These are phyloP conservation scores for Fraxinus sp. DNA, from an alignment of 305 asterid species.

Conservation along the genomic window DNA sequence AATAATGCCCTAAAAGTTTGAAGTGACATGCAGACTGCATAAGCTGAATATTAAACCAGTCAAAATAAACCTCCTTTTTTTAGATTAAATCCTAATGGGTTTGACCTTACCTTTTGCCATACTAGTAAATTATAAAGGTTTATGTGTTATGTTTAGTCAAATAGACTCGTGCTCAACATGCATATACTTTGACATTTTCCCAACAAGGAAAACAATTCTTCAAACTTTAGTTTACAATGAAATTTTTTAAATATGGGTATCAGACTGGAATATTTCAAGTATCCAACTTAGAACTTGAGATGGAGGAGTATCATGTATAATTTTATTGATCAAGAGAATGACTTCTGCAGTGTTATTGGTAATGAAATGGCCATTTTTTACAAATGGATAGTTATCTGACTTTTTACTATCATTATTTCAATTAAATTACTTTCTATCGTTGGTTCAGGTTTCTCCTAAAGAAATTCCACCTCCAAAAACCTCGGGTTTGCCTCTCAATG, in stretches of 20 bases:
- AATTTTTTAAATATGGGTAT: neutral
- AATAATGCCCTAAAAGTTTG: neutral
- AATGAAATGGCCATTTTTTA: neutral
- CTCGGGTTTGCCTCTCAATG: constrained; percentile 83
- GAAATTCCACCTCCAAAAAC: constrained; percentile 80
- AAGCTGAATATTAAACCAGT: neutral
- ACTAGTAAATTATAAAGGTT: neutral
- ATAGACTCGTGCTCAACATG: neutral
- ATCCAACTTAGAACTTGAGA: neutral
- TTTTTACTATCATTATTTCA: neutral
- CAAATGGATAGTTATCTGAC: neutral
- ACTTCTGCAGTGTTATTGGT: neutral
- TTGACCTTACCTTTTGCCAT: neutral
- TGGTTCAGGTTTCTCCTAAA: constrained; percentile 74
- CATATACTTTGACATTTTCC: neutral
- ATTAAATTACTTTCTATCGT: constrained; percentile 16
- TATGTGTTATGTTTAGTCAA: neutral
- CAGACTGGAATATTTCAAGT: neutral
- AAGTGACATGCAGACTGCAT: neutral
- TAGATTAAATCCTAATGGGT: neutral
- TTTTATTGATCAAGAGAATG: constrained; percentile 1
- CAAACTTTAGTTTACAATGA: neutral
- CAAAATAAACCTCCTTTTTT: neutral
- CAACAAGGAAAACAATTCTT: neutral
- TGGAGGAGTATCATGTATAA: neutral